Percentiles rank a stretch among this genome's conserved stretches.
Evolutionary conservation across 768 basidiomycete species (phyloP).

Genomic region (Jaapia argillacea): DNA sequence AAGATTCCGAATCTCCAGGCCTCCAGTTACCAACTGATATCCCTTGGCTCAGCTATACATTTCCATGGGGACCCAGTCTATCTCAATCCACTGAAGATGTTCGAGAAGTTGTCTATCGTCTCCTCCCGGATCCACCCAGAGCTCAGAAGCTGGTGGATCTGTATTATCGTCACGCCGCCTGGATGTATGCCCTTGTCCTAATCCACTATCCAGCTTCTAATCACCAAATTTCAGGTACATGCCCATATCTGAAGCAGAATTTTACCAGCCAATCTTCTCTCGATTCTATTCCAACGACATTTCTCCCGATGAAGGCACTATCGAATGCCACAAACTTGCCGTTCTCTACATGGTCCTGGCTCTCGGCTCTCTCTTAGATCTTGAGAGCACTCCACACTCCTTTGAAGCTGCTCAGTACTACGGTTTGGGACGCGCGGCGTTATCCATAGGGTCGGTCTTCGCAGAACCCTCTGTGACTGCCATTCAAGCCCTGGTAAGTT

Average conservation of each 20-base stretch:
- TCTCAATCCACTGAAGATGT: conserved; percentile 33
- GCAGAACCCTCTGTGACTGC: conserved; percentile 54
- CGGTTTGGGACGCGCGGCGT: conserved; percentile 47
- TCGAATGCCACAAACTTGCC: conserved; percentile 43
- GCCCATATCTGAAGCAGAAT: conserved; percentile 52
- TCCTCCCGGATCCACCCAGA: conserved; percentile 30
- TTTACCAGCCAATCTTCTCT: conserved; percentile 37
- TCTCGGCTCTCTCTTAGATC: conserved; percentile 51
- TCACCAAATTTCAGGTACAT: conserved; percentile 37
- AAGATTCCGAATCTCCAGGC: conserved; percentile 31
- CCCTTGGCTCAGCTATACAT: conserved; percentile 50
- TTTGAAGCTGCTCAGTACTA: conserved; percentile 49
- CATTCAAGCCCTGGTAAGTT: conserved; percentile 54
- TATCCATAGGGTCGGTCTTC: conserved; percentile 53
- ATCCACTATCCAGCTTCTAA: conserved; percentile 1
- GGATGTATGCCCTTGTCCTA: conserved; percentile 42
- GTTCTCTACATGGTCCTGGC: conserved; percentile 58
- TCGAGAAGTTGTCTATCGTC: conserved; percentile 32
- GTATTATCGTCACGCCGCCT: conserved; percentile 60
- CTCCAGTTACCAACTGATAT: conserved; percentile 37
- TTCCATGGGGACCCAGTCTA: conserved; percentile 39
- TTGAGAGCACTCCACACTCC: conserved; percentile 41
- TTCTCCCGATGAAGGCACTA: conserved; percentile 25
- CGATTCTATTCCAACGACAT: conserved; percentile 41
- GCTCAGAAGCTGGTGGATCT: conserved; percentile 31